Base-by-base conservation (phyloP, 305 asterid species). In the Fraxinus greggii region DNA sequence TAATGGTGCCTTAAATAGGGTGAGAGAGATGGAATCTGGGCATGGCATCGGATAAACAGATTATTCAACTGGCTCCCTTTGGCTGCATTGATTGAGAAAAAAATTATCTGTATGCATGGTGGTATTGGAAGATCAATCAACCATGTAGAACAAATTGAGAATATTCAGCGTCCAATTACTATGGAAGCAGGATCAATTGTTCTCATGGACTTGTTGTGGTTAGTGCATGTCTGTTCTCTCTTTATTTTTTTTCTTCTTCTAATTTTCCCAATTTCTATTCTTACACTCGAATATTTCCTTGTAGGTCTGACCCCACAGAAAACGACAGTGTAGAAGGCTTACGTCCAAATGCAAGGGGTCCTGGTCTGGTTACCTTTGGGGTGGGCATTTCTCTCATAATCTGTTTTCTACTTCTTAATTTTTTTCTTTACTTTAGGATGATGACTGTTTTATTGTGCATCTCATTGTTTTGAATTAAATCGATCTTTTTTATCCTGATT, bases 221-320 rank as follows among this genome's bases (percentile, higher is more conserved):
- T 75, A 79, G 96, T 87, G 51, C 84, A 48, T 78, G 78, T 67
- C 54, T 38, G 28, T 80, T 73, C 42, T 65, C 21, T 67, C 51
- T 29, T 59, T 74, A 19, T 73, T 23, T 79, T 77, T 75, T 3
- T 85, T 80, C 29, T 82, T 63, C 76, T 65, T 38, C 56, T 76
- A 12, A 40, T 51, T 36, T 54, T 10, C 61, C 3, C 70, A 2
- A 69, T 40, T 79, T 70, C 36, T 77, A 19, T 77, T 15, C 65
- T 86, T 80, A 32, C 76, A 67, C 81, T 70, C 75, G 36, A 72
- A 59, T 75, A 67, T 78, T 51, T 86, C 61, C 76, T 79, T 85
- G 78, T 84, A 96, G 99, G 99, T 96, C 99, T 81, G 99, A 96
- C 85, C 99, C 99, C 83, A 96, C 99, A 78, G 99, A 96, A 90